Evolutionary conservation across 768 basidiomycete species (phyloP).

Genomic region (Hypholoma sublateritium): DNA sequence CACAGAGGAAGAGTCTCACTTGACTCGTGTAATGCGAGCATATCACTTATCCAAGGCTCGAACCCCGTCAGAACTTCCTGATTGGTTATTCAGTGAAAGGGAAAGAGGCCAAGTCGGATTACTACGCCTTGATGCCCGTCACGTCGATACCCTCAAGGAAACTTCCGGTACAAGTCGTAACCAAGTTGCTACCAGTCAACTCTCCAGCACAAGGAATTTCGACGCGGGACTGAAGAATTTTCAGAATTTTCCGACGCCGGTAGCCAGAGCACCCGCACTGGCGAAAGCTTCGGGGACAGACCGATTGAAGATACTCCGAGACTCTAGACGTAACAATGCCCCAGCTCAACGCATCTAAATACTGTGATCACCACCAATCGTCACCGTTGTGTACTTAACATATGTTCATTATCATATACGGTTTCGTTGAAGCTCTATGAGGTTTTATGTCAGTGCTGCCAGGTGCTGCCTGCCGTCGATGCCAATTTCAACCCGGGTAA

Average conservation of each 20-base stretch:
- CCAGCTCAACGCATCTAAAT: conserved; percentile 2
- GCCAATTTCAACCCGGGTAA: too few species aligned
- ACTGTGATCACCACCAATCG: not conserved
- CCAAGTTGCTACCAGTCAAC: conserved; percentile 5
- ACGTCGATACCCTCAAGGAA: conserved; percentile 8
- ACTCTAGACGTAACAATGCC: conserved; percentile 2
- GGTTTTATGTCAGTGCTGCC: too few species aligned
- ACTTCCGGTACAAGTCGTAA: conserved; percentile 8
- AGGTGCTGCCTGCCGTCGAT: too few species aligned
- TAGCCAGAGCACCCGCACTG: conserved; percentile 1
- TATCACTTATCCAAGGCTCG: conserved; percentile 65
- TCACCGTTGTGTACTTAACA: not conserved
- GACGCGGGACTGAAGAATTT: conserved; percentile 4
- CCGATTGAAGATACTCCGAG: conserved; percentile 9
- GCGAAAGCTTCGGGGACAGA: conserved; percentile 5
- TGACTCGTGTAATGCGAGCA: conserved; percentile 65
- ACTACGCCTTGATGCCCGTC: conserved; percentile 14
- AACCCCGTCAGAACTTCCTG: conserved; percentile 55
- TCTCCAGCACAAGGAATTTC: not conserved
- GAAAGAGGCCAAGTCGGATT: conserved; percentile 34
- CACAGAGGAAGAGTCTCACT: conserved; percentile 56
- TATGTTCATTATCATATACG: not conserved
- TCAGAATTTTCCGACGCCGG: conserved; percentile 7
- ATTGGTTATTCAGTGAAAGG: conserved; percentile 62
- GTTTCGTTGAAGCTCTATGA: too few species aligned